phyloP scores from a whole-genome alignment of 2,329 filamentous ascomycete species.

The Cytospora schulzeri region DNA sequence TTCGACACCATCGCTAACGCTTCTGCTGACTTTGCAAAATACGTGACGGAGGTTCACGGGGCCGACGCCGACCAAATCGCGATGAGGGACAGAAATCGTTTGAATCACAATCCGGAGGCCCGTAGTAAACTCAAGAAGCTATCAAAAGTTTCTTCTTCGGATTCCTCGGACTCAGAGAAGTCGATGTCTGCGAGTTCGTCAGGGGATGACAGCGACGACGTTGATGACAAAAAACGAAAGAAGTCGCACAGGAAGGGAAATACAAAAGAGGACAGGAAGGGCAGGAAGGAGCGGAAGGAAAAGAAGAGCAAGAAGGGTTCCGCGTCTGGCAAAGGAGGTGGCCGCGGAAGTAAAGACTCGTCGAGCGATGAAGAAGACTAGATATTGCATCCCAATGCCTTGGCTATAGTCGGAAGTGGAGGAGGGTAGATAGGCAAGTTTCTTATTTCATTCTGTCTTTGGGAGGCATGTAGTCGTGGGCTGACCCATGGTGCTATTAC shows the following conservation, averaged over 20 bases:
- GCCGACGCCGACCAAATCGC: neutral
- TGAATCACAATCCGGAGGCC: neutral
- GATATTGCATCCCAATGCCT: no score
- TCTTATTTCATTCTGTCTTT: no score
- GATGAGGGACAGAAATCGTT: neutral
- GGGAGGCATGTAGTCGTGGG: no score
- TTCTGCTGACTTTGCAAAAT: neutral
- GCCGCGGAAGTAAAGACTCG: neutral
- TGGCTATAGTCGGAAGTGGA: no score
- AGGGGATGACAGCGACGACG: neutral
- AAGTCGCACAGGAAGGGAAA: neutral
- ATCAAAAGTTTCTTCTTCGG: neutral
- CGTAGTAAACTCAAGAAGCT: neutral
- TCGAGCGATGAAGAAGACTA: neutral
- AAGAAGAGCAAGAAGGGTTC: neutral
- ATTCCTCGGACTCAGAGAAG: no score
- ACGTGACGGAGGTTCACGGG: neutral
- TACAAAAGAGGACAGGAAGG: neutral
- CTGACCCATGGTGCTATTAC: no score
- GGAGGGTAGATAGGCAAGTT: no score
- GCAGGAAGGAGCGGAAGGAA: neutral
- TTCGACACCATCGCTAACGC: neutral
- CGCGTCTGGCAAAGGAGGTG: neutral
- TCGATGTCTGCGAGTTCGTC: no score
- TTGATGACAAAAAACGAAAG: neutral